These are phyloP conservation scores for Hymenotorrendiella dingleyae DNA, from an alignment of 2,329 filamentous ascomycete genomes.

Conservation along the genomic window DNA sequence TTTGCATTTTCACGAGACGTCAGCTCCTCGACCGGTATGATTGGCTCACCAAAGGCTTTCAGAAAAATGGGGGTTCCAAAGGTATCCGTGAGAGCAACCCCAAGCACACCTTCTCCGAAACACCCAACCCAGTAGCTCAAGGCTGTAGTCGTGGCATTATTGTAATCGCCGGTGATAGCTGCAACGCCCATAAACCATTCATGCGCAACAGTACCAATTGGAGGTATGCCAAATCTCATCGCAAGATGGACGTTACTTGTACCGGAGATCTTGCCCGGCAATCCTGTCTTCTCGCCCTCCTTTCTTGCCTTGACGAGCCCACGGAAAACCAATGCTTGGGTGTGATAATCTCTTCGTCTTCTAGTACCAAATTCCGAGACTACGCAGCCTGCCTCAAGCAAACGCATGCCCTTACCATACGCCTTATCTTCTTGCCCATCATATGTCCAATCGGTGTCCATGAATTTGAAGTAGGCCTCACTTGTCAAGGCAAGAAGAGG, in stretches of 20 bases:
- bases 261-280: conserved; percentile 70
- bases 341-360: conserved; percentile 86
- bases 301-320: conserved; percentile 76
- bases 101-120: conserved; percentile 78
- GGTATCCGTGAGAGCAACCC: conserved; percentile 90
- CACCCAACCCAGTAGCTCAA: conserved; percentile 85
- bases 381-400: conserved; percentile 77
- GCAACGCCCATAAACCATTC: conserved; percentile 99
- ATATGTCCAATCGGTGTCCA: conserved; percentile 88
- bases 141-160: conserved; percentile 75
- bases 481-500: conserved; percentile 86
- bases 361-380: conserved; percentile 94
- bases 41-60: conserved; percentile 69
- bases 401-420: conserved; percentile 68
- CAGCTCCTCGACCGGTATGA: conserved; percentile 38
- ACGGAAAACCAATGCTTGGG: conserved; percentile 84
- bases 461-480: conserved; percentile 96
- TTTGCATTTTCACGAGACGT: neutral
- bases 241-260: conserved; percentile 97
- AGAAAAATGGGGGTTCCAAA: conserved; percentile 91
- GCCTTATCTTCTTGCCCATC: conserved; percentile 81
- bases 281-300: conserved; percentile 58
- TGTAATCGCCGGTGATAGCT: conserved; percentile 82
- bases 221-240: conserved; percentile 80
- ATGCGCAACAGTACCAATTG: conserved; percentile 87